A percentile compares a stretch with the other conserved stretches of the same genome.
Conservation (phyloP, 768 basidiomycete genomes). For the Filobasidium floriforme region DNA sequence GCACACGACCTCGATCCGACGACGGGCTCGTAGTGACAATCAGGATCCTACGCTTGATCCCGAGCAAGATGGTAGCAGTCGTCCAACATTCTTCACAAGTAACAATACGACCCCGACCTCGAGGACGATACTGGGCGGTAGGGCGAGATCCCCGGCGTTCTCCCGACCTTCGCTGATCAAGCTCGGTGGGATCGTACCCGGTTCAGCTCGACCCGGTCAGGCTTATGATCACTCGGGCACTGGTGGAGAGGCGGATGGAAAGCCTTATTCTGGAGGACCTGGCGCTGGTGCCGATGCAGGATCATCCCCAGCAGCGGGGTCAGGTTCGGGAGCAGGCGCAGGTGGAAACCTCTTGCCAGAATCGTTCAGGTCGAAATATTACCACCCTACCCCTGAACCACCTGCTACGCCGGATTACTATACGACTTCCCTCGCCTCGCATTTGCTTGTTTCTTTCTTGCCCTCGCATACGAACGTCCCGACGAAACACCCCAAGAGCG, state of each 20-base stretch:
- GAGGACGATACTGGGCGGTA: no score
- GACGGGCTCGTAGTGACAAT: background rate
- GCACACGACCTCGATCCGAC: conserved; percentile 1
- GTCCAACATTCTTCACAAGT: no score
- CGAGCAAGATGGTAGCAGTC: no score
- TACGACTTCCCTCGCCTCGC: background rate
- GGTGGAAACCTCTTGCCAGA: no score
- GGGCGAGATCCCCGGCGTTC: background rate
- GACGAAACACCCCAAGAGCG: conserved; percentile 22
- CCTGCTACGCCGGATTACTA: background rate
- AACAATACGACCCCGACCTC: no score
- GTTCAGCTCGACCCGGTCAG: background rate
- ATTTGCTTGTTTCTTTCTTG: background rate
- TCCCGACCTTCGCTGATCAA: background rate
- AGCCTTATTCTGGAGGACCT: background rate
- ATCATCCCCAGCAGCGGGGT: no score
- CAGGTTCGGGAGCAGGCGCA: no score
- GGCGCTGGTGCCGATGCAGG: no score
- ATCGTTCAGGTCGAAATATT: background rate
- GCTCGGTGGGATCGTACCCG: background rate
- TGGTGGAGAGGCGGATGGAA: background rate
- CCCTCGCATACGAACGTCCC: background rate
- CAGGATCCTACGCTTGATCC: no score
- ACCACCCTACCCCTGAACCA: background rate
- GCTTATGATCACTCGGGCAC: background rate